phyloP scores from a whole-genome alignment of 2,329 filamentous ascomycete genomes.

The Teratosphaeria destructans region DNA sequence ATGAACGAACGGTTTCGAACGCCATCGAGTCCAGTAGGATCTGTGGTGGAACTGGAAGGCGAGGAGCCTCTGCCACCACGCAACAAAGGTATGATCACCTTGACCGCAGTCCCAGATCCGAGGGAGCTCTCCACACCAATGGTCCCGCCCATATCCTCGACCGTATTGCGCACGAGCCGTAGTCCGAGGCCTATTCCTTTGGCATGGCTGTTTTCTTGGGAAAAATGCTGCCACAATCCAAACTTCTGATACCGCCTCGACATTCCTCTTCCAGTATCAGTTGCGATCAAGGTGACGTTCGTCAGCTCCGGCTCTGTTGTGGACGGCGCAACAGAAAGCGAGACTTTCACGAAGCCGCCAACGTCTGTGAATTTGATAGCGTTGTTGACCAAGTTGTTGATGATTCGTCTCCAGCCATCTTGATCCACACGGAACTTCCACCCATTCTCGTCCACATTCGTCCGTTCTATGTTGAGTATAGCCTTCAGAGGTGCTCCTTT shows the following conservation, averaged over 20 bases:
- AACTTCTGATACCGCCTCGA: constrained; percentile 49
- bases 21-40: background rate
- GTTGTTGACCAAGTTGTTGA: constrained; percentile 41
- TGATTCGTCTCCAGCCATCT: constrained; percentile 21
- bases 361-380: constrained; percentile 35
- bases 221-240: constrained; percentile 51
- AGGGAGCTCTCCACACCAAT: constrained; percentile 47
- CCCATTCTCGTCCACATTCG: background rate
- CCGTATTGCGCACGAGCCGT: constrained; percentile 50
- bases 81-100: constrained; percentile 3
- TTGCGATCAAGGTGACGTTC: constrained; percentile 29
- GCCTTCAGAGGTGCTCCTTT: background rate
- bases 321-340: constrained; percentile 20
- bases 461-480: background rate
- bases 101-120: constrained; percentile 23
- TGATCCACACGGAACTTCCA: background rate
- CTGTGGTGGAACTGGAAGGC: background rate
- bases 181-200: constrained; percentile 55
- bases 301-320: background rate
- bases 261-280: constrained; percentile 57
- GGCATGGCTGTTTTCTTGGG: constrained; percentile 50
- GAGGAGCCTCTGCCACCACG: background rate
- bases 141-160: constrained; percentile 49
- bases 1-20: background rate
- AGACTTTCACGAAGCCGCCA: constrained; percentile 31